A percentile compares a stretch with the other conserved stretches of the same genome.
These are phyloP conservation scores for Fonsecaea nubica DNA, from an alignment of 2,329 filamentous ascomycete genomes.

Conservation along the genomic window DNA sequence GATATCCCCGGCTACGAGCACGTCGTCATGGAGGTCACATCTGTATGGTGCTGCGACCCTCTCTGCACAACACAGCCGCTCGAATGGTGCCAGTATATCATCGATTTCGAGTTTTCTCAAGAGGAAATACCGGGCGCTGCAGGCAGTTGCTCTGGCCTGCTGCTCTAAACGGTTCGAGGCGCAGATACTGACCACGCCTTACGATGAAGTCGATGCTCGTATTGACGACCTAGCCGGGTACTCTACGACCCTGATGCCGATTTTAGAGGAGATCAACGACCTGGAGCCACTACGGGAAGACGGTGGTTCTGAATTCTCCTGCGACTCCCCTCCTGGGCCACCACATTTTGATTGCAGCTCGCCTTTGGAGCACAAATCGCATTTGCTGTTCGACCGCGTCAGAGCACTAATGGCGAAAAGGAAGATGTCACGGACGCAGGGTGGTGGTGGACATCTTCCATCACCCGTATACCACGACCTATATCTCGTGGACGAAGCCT, in stretches of 20 bases:
- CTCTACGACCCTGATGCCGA: slow-evolving; percentile 21
- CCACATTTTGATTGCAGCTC: slow-evolving; percentile 25
- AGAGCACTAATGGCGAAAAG: slow-evolving; percentile 9
- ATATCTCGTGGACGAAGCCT: slow-evolving; percentile 24
- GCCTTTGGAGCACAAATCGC: slow-evolving; percentile 20
- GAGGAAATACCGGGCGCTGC: slow-evolving; percentile 24
- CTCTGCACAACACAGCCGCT: not conserved
- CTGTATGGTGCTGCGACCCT: slow-evolving; percentile 20
- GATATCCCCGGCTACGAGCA: slow-evolving; percentile 12
- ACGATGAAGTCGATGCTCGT: not conserved
- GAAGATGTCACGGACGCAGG: slow-evolving; percentile 1
- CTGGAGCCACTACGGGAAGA: slow-evolving; percentile 7
- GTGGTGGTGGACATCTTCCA: slow-evolving; percentile 3
- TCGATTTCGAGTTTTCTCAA: slow-evolving; percentile 13
- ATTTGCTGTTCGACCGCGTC: slow-evolving; percentile 21
- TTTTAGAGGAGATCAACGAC: slow-evolving; percentile 21
- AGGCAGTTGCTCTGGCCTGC: slow-evolving; percentile 24
- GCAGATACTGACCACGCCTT: not conserved
- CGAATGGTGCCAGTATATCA: not conserved
- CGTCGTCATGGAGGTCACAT: slow-evolving; percentile 19
- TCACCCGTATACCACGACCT: slow-evolving; percentile 16
- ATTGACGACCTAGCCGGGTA: slow-evolving; percentile 27
- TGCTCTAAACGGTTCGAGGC: slow-evolving; percentile 17
- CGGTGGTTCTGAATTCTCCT: not conserved
- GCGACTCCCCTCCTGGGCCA: slow-evolving; percentile 13